Evolutionary conservation across 768 basidiomycete genomes (phyloP), one percentile per base, ranked within the genome.

Genomic region (Russula foetens): DNA sequence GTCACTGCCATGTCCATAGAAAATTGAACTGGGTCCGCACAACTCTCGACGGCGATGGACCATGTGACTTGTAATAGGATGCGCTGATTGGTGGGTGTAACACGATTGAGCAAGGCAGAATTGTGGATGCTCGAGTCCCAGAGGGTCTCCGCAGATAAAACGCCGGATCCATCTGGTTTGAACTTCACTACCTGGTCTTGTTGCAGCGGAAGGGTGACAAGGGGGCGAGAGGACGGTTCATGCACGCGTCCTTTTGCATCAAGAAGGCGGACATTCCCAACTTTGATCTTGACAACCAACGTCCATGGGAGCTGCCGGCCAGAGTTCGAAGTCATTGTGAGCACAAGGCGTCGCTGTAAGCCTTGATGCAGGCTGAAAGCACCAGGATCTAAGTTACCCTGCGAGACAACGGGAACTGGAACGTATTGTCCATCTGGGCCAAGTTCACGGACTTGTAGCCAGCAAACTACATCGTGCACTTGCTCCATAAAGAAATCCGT

Each of bases 111-210:
- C 46, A 95, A 75, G 17, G 84, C 71, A 14, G 92, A 93, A 66
- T 92, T 85, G 71, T 98, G 97, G 14, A 91, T 75, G 59, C 93
- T 92, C 1, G 92, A 92, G 73, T 99, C 97, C 95, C 96, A 98
- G 7, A 90, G 77, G 1, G 87, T 87, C 56, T 84, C 82, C 9
- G 84, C 85, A 23, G 79, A 74, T 47, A 98, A 71, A 7, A 72
- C 70, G 12, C 90, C 86, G 8, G 89, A 90, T 3, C 96, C 95
- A 72, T 98, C 94, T 1, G 87, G 79, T 67, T 78, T 84, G 76
- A 90, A 93, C 64, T 90, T 84, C 23, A 92, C 75, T 1, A 69
- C 71, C 73, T 90, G 88, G 21, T 89, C 84, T 71, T 86, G 81
- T 68, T 85, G 76, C 19, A 96, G 70, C 21, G 88, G 88, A 28